Evolutionary conservation across 257 asterid genomes (phyloP).

Genomic region (Galeopsis tetrahit): DNA sequence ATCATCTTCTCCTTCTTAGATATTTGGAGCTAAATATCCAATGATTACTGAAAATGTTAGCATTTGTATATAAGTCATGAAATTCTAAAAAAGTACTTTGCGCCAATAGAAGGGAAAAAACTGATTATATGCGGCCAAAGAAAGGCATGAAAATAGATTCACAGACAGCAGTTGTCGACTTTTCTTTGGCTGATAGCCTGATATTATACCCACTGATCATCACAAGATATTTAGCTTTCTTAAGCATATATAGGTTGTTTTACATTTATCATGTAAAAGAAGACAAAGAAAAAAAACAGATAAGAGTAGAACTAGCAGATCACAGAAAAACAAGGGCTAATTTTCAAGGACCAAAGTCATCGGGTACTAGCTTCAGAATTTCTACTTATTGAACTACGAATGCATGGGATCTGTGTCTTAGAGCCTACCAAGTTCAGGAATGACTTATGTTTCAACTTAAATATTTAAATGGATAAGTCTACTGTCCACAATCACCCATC

Average conservation of each 20-base stretch:
- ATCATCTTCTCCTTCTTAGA: conserved; percentile 5
- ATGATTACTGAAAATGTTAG: neutral
- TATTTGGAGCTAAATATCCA: neutral
- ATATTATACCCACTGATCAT: neutral
- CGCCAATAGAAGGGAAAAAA: neutral
- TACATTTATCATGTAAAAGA: conserved; percentile 3
- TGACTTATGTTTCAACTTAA: neutral
- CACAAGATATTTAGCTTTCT: neutral
- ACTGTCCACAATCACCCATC: conserved; percentile 17
- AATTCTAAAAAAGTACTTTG: neutral
- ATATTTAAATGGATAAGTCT: conserved; percentile 7
- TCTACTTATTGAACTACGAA: neutral
- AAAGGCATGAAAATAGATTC: neutral
- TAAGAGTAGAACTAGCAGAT: neutral
- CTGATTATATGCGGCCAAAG: conserved; percentile 11
- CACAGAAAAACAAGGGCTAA: neutral
- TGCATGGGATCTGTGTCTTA: neutral
- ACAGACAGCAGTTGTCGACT: neutral
- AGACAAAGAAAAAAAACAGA: neutral
- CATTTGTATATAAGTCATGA: neutral
- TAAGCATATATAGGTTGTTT: neutral
- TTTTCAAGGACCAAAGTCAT: conserved; percentile 5
- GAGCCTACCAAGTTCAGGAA: conserved; percentile 10
- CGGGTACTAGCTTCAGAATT: conserved; percentile 11
- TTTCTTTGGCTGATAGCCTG: neutral